Evolutionary conservation across 768 basidiomycete genomes (phyloP).

Genomic region (Suillus fuscotomentosus): DNA sequence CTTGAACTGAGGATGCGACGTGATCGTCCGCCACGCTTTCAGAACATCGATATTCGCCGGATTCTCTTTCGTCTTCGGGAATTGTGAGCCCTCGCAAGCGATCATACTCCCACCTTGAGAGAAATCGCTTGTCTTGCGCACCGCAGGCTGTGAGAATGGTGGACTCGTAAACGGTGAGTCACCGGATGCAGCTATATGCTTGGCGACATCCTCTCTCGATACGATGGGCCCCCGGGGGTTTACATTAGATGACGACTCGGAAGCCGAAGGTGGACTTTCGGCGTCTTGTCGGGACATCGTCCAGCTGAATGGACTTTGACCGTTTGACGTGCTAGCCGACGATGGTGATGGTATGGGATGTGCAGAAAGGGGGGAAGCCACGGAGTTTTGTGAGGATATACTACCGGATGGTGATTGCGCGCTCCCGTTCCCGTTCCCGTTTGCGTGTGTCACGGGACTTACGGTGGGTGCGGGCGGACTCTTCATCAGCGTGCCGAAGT

Average conservation of each 20-base stretch:
- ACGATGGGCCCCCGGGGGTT: conserved; percentile 26
- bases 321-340: conserved; percentile 24
- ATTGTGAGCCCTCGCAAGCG: conserved; percentile 63
- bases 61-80: conserved; percentile 67
- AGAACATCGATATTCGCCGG: conserved; percentile 77
- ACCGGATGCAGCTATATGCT: conserved; percentile 53
- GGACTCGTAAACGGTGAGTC: conserved; percentile 52
- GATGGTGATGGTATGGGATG: conserved; percentile 18
- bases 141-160: conserved; percentile 24
- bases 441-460: conserved; percentile 54
- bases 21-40: conserved; percentile 77
- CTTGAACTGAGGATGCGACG: conserved; percentile 73
- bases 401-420: conserved; percentile 15
- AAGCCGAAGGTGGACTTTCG: conserved; percentile 37
- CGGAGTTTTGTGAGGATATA: conserved; percentile 9
- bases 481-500: conserved; percentile 35
- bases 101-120: conserved; percentile 48
- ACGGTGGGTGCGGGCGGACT: conserved; percentile 26
- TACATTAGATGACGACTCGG: conserved; percentile 30
- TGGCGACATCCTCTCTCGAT: conserved; percentile 50
- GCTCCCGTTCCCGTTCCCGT: conserved; percentile 22
- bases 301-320: conserved; percentile 28
- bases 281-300: conserved; percentile 19
- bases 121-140: conserved; percentile 43
- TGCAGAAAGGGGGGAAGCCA: conserved; percentile 17